Evolutionary conservation across 768 basidiomycete species (phyloP), one percentile per base, ranked within the genome.

Genomic region (Boletus patriciae): DNA sequence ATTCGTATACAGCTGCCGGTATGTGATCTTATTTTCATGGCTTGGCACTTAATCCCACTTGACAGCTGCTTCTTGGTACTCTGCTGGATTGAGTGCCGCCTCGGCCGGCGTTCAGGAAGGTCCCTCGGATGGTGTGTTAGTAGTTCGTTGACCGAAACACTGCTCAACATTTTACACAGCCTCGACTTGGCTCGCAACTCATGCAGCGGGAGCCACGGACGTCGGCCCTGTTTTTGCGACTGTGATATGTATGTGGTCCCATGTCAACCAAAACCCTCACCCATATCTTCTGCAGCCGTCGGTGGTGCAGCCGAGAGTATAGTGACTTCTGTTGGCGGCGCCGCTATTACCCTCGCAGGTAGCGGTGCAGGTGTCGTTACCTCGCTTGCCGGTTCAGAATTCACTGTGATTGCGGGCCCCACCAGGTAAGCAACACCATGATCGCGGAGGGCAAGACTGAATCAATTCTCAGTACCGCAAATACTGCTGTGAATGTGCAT

Each of bases 291-390:
- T 40, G 31, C 42, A 88, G 87, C 84, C 31, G 64, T 78, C 53
- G 84, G 75, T n/a, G 86, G 81, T 15, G 55, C 72, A 10, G 80
- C 74, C 3, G 71, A 76, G 48, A 88, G 83, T 15, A 66, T 88
- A 19, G 70, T 88, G 29, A 85, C 83, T 16, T 82, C 80, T 41
- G 78, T 66, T 11, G 87, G 84, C 8, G 87, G 86, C 12, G 62
- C 76, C 43, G 86, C 79, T 1, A 70, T 87, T 55, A 88, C 86
- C 0, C 76, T 89, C 19, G 86, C 84, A 27, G 41, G 77, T 64
- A 65, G 68, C 49, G 72, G 70, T 33, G 68, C 57, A 7, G 74
- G 73, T 16, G 73, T 74, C 16, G 74, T 71, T 9, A 86, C 84
- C 29, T 77, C 80, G 19, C 78, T 76, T 58, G 82, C 77, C 25